Conservation (phyloP, 2,329 filamentous ascomycete species). For the Pochonia chlamydosporia region DNA sequence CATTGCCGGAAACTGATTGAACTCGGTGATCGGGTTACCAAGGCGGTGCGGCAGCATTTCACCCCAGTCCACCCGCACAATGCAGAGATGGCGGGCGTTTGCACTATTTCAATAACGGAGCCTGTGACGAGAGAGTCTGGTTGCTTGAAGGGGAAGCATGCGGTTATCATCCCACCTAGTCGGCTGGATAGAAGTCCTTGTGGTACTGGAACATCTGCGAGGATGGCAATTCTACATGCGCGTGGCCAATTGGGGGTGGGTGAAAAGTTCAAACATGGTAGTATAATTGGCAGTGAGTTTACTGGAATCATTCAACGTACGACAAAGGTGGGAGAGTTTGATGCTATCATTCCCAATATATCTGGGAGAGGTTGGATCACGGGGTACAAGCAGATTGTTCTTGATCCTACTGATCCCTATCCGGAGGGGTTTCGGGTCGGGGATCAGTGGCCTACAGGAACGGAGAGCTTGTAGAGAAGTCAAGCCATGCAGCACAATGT, state of each 20-base stretch:
- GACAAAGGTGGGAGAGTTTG: conserved; percentile 30
- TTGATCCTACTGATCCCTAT: conserved; percentile 38
- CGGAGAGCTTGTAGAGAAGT: not conserved
- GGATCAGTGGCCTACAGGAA: conserved; percentile 4
- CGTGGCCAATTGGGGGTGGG: conserved; percentile 29
- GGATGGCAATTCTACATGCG: conserved; percentile 37
- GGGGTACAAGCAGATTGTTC: conserved; percentile 34
- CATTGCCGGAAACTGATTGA: conserved; percentile 31
- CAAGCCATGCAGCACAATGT: not conserved
- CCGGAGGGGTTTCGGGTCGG: conserved; percentile 25
- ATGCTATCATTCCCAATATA: conserved; percentile 33
- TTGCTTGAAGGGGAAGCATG: conserved; percentile 28
- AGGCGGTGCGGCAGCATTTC: conserved; percentile 26
- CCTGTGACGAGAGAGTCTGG: conserved; percentile 18
- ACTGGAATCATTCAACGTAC: conserved; percentile 28
- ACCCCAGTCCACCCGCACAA: conserved; percentile 38
- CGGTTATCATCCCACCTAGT: conserved; percentile 38
- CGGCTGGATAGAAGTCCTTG: conserved; percentile 41
- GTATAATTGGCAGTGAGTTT: conserved; percentile 39
- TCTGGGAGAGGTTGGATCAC: conserved; percentile 41
- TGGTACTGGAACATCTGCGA: conserved; percentile 37
- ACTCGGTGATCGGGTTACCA: conserved; percentile 36
- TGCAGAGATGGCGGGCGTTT: conserved; percentile 31
- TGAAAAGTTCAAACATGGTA: conserved; percentile 31
- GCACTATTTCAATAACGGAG: conserved; percentile 31